phyloP scores from a whole-genome alignment of 139 green algal species.

The Chlorella sp. region DNA sequence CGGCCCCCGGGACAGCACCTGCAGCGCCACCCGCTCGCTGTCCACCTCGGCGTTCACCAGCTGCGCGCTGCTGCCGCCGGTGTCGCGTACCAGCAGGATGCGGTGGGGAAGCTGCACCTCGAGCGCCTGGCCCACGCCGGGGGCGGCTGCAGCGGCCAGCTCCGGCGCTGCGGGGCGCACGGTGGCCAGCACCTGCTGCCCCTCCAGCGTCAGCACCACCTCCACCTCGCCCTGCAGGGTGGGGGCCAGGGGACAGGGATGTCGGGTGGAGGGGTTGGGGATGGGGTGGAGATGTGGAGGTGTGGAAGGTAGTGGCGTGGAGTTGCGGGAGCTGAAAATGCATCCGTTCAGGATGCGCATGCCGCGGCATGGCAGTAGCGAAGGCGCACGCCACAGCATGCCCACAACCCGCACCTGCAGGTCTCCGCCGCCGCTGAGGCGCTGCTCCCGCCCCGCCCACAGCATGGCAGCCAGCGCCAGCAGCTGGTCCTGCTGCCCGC shows the following conservation, averaged over 20 bases:
- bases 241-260: not conserved
- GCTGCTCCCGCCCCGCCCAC: constrained; percentile 11
- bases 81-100: constrained; percentile 22
- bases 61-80: constrained; percentile 6
- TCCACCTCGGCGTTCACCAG: constrained; percentile 28
- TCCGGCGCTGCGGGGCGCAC: constrained; percentile 12
- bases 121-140: not conserved
- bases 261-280: not conserved
- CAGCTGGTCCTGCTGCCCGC: constrained; percentile 21
- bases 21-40: not conserved
- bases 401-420: constrained; percentile 7
- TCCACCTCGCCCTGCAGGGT: constrained; percentile 1
- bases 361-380: too few relatives aligned
- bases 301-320: too few relatives aligned
- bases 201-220: constrained; percentile 10
- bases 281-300: too few relatives aligned
- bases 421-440: not conserved
- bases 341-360: not conserved
- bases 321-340: too few relatives aligned
- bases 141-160: not conserved
- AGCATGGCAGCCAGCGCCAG: constrained; percentile 33
- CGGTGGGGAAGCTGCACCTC: constrained; percentile 41
- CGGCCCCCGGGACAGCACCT: constrained; percentile 19
- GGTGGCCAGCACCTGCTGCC: not conserved
- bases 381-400: not conserved